Evolutionary conservation across 1,139 yeast genomes (phyloP).

Genomic region (Blastobotrys raffinosifermentans): DNA sequence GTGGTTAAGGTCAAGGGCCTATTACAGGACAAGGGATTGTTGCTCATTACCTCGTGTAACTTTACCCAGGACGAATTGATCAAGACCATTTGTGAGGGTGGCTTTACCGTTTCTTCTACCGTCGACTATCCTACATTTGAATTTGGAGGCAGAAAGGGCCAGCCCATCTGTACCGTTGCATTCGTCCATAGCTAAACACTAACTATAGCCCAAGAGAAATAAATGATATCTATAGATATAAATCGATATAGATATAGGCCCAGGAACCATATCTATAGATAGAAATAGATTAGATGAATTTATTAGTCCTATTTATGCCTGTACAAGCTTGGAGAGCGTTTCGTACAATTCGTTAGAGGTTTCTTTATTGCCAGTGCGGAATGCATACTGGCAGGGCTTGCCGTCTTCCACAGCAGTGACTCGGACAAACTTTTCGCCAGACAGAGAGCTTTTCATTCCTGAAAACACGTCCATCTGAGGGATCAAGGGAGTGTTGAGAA

Average conservation of each 20-base stretch:
- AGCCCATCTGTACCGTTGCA: slow-evolving; percentile 82
- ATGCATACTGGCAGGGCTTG: slow-evolving; percentile 73
- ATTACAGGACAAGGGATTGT: slow-evolving; percentile 39
- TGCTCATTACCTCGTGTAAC: slow-evolving; percentile 85
- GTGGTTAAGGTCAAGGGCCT: slow-evolving; percentile 53
- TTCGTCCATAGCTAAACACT: slow-evolving; percentile 33
- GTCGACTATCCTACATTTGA: slow-evolving; percentile 74
- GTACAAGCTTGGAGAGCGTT: slow-evolving; percentile 39
- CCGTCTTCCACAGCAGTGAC: slow-evolving; percentile 54
- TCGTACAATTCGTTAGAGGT: slow-evolving; percentile 54
- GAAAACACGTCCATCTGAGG: slow-evolving; percentile 54
- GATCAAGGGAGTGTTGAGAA: slow-evolving; percentile 66
- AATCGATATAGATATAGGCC: not conserved
- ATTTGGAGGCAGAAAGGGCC: slow-evolving; percentile 85
- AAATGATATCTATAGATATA: not conserved
- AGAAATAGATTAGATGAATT: slow-evolving; percentile 1
- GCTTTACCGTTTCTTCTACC: slow-evolving; percentile 51
- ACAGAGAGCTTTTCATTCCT: slow-evolving; percentile 82
- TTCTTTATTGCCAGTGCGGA: slow-evolving; percentile 63
- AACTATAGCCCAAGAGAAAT: slow-evolving; percentile 29
- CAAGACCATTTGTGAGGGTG: slow-evolving; percentile 44
- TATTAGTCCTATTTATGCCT: slow-evolving; percentile 1
- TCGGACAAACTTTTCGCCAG: slow-evolving; percentile 73
- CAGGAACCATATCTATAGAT: not conserved
- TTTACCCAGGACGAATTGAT: slow-evolving; percentile 76